These are phyloP conservation scores for Boletus reticuloceps DNA, from an alignment of 768 basidiomycete genomes.

Conservation along the genomic window DNA sequence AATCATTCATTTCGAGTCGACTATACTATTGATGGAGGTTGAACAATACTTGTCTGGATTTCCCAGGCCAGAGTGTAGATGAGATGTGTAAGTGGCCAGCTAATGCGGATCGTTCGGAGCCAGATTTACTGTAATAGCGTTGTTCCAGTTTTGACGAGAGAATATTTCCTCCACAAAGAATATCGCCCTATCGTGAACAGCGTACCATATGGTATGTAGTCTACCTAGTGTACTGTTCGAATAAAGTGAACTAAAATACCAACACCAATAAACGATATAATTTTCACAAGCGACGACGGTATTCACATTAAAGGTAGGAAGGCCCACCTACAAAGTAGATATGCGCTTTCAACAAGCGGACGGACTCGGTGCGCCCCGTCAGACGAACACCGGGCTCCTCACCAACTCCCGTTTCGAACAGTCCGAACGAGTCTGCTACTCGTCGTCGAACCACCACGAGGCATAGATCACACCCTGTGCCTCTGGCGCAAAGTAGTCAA, in stretches of 20 bases:
- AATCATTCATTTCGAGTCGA: no score
- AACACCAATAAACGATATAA: neutral
- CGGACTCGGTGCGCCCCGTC: neutral
- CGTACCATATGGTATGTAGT: neutral
- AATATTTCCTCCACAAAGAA: no score
- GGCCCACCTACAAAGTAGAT: neutral
- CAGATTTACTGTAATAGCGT: no score
- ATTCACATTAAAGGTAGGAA: constrained; percentile 8
- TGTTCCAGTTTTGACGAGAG: no score
- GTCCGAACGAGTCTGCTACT: constrained; percentile 13
- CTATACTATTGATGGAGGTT: no score
- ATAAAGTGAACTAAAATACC: neutral
- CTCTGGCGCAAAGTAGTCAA: constrained; percentile 50
- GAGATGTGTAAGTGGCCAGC: no score
- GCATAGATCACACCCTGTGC: constrained; percentile 55
- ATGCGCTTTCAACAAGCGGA: neutral
- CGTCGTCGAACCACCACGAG: constrained; percentile 54
- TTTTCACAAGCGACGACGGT: neutral
- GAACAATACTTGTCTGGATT: no score
- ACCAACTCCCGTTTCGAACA: neutral
- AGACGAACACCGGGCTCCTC: neutral
- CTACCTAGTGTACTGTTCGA: neutral
- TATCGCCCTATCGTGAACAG: neutral
- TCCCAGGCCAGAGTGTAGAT: no score
- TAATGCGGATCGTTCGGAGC: no score